phyloP scores from a whole-genome alignment of 192 early-diverging fungal genomes.

The Coemansia sp. region DNA sequence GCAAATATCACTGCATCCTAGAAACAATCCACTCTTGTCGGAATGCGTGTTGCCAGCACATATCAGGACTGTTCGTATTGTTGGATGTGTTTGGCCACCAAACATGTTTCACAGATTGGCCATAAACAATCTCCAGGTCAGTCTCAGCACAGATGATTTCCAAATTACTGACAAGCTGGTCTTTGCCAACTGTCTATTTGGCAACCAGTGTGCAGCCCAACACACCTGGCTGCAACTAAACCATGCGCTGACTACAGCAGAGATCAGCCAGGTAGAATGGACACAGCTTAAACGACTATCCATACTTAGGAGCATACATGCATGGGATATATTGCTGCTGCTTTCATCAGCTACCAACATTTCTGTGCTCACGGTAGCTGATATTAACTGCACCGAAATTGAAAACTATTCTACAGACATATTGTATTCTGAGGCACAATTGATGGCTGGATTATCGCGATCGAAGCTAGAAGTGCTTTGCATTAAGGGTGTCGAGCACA shows the following conservation, averaged over 20 bases:
- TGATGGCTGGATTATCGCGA: not conserved
- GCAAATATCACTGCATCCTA: not conserved
- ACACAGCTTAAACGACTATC: not conserved
- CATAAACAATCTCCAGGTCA: not conserved
- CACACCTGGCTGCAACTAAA: not conserved
- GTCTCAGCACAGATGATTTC: slow-evolving; percentile 2
- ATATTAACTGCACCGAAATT: not conserved
- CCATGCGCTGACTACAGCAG: not conserved
- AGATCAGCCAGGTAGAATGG: not conserved
- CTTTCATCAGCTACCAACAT: not conserved
- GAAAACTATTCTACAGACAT: not conserved
- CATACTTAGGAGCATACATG: not conserved
- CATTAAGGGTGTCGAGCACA: not conserved
- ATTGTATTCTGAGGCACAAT: not conserved
- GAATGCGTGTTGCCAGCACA: not conserved
- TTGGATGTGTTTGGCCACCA: not conserved
- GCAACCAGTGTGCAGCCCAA: not conserved
- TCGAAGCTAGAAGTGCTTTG: slow-evolving; percentile 2
- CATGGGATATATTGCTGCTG: not conserved
- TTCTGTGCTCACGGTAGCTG: not conserved
- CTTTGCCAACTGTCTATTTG: slow-evolving; percentile 3
- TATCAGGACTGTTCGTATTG: not conserved
- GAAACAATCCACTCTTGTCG: not conserved
- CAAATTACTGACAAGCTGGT: not conserved
- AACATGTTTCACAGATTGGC: not conserved